Conservation (phyloP, 148 eudicot species). For the Spergularia marina region DNA sequence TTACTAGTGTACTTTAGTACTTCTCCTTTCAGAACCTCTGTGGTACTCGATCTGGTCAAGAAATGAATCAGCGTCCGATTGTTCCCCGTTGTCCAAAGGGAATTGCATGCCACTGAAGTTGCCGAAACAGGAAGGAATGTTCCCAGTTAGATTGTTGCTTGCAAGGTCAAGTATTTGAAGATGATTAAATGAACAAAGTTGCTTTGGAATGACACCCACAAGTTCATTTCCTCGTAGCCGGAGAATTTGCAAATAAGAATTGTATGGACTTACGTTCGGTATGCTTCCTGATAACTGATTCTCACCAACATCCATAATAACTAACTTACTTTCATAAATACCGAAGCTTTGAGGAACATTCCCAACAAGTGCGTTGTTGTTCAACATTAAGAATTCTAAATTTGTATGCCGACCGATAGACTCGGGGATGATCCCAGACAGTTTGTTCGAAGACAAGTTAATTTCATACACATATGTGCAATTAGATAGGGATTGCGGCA, state of each 20-base stretch:
- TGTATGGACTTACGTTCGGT: slow-evolving; percentile 19
- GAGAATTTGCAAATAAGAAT: slow-evolving; percentile 7
- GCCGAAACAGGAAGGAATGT: too few species aligned
- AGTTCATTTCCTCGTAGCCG: slow-evolving; percentile 30
- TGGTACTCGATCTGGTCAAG: too few species aligned
- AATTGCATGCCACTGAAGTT: too few species aligned
- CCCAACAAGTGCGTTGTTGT: slow-evolving; percentile 36
- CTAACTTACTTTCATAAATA: neutral
- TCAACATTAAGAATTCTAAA: slow-evolving; percentile 19
- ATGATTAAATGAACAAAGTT: slow-evolving; percentile 15
- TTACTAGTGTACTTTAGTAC: too few species aligned
- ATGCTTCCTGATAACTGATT: slow-evolving; percentile 32
- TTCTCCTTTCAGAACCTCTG: too few species aligned
- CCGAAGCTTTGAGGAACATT: slow-evolving; percentile 19
- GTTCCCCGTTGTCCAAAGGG: too few species aligned
- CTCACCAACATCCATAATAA: slow-evolving; percentile 39
- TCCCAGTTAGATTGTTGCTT: slow-evolving; percentile 31
- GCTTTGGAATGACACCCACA: slow-evolving; percentile 34
- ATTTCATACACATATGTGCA: neutral
- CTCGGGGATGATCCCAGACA: slow-evolving; percentile 34
- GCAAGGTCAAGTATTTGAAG: slow-evolving; percentile 42
- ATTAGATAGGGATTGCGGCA: neutral
- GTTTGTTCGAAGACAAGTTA: slow-evolving; percentile 31
- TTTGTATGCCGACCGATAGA: slow-evolving; percentile 5
- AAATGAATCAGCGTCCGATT: too few species aligned